Evolutionary conservation across 805 yeast genomes (phyloP).

Genomic region (Kockiozyma suomiensis): DNA sequence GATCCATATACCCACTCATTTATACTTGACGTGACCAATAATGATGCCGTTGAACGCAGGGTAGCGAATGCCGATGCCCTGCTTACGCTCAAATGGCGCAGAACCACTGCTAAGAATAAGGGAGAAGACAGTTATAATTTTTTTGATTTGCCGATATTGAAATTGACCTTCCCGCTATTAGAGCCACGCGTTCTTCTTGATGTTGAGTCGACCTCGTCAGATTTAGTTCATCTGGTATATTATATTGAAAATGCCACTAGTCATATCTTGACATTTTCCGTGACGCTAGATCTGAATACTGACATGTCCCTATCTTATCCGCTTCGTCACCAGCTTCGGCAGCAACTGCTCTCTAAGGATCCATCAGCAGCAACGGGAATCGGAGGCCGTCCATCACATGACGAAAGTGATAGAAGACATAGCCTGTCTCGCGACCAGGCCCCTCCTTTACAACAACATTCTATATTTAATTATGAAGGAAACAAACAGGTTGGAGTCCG

Average conservation of each 20-base stretch:
- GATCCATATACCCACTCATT: slow-evolving; percentile 34
- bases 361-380: background rate
- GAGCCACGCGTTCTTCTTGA: slow-evolving; percentile 69
- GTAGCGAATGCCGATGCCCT: slow-evolving; percentile 37
- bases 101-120: slow-evolving; percentile 17
- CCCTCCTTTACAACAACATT: slow-evolving; percentile 13
- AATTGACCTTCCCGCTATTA: slow-evolving; percentile 59
- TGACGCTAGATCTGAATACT: slow-evolving; percentile 48
- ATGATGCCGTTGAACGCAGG: slow-evolving; percentile 30
- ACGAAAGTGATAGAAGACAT: background rate
- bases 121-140: slow-evolving; percentile 15
- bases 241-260: slow-evolving; percentile 76
- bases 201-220: slow-evolving; percentile 33
- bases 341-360: slow-evolving; percentile 22
- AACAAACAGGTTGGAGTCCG: slow-evolving; percentile 45
- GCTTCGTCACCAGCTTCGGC: slow-evolving; percentile 29
- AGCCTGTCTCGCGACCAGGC: background rate
- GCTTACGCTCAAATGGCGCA: slow-evolving; percentile 41
- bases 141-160: slow-evolving; percentile 47
- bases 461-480: slow-evolving; percentile 46
- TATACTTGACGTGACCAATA: slow-evolving; percentile 31
- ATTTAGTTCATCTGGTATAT: slow-evolving; percentile 47
- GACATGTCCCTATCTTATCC: slow-evolving; percentile 32
- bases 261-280: slow-evolving; percentile 63
- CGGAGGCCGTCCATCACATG: slow-evolving; percentile 9